Conservation (phyloP, 805 yeast genomes). For the Starmerella cellae region DNA sequence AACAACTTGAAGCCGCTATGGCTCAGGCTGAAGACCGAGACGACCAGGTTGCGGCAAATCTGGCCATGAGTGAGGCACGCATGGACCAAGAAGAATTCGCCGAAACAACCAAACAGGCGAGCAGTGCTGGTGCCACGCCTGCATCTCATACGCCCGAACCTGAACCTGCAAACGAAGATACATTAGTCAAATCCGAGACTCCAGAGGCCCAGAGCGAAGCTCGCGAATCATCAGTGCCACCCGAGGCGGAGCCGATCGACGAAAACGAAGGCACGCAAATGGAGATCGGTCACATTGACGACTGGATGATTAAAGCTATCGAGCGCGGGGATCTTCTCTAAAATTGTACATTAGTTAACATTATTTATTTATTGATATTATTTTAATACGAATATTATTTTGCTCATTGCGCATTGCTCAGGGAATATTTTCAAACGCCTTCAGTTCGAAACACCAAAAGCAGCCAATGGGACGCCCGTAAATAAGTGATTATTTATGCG, state of each 20-base stretch:
- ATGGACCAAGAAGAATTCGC: slow-evolving; percentile 75
- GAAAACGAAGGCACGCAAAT: slow-evolving; percentile 31
- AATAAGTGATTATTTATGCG: too few species aligned
- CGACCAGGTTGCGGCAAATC: slow-evolving; percentile 62
- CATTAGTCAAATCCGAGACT: too few species aligned
- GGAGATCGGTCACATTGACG: slow-evolving; percentile 65
- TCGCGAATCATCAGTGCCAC: neutral
- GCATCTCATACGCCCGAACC: neutral
- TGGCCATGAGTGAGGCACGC: slow-evolving; percentile 74
- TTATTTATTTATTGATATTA: neutral
- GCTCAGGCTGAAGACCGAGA: slow-evolving; percentile 93
- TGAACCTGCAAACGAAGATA: neutral
- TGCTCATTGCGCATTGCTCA: too few species aligned
- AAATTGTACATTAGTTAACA: neutral
- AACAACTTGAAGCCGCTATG: slow-evolving; percentile 41
- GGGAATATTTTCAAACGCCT: too few species aligned
- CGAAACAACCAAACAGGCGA: neutral
- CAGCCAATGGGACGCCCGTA: too few species aligned
- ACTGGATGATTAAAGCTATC: slow-evolving; percentile 85
- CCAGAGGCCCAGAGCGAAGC: neutral
- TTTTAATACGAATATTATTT: too few species aligned
- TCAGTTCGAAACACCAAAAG: too few species aligned
- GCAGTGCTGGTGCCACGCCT: neutral
- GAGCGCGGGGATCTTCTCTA: slow-evolving; percentile 47
- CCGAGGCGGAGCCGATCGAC: neutral